These are phyloP conservation scores for Metschnikowia cubensis DNA, from an alignment of 805 yeast species.

Conservation along the genomic window DNA sequence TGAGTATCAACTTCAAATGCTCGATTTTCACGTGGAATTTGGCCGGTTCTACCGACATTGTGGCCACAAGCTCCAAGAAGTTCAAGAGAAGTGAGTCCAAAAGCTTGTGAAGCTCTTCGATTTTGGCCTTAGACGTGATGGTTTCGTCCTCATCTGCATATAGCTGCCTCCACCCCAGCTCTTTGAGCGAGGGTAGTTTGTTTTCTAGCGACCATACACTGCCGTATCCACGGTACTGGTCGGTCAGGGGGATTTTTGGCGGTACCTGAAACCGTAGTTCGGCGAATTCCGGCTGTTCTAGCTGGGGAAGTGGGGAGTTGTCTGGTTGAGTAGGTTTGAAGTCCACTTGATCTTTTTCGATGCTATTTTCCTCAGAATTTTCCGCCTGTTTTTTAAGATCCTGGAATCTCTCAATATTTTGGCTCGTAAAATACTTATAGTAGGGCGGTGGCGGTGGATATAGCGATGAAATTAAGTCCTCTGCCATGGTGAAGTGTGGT, in stretches of 20 bases:
- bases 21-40: conserved; percentile 60
- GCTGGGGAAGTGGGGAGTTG: neutral
- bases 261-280: conserved; percentile 59
- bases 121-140: conserved; percentile 43
- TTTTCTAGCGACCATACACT: conserved; percentile 83
- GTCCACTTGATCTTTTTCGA: no score
- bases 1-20: conserved; percentile 70
- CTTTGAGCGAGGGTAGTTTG: conserved; percentile 67
- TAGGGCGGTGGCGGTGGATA: conserved; percentile 96
- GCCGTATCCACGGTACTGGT: conserved; percentile 82
- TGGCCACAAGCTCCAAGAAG: conserved; percentile 77
- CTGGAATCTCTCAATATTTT: conserved; percentile 50
- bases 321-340: no score
- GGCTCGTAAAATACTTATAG: conserved; percentile 66
- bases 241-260: conserved; percentile 58
- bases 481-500: conserved; percentile 15
- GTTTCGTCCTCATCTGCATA: conserved; percentile 44
- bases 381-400: conserved; percentile 18
- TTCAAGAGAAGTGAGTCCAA: conserved; percentile 74
- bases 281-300: conserved; percentile 26
- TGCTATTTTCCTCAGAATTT: neutral
- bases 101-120: conserved; percentile 73
- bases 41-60: conserved; percentile 70
- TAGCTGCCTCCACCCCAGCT: conserved; percentile 73
- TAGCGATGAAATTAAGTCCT: conserved; percentile 54